Percentiles rank a stretch among this genome's conserved stretches.
phyloP scores from a whole-genome alignment of 129 eudicot genomes.

The Escallonia rubra region DNA sequence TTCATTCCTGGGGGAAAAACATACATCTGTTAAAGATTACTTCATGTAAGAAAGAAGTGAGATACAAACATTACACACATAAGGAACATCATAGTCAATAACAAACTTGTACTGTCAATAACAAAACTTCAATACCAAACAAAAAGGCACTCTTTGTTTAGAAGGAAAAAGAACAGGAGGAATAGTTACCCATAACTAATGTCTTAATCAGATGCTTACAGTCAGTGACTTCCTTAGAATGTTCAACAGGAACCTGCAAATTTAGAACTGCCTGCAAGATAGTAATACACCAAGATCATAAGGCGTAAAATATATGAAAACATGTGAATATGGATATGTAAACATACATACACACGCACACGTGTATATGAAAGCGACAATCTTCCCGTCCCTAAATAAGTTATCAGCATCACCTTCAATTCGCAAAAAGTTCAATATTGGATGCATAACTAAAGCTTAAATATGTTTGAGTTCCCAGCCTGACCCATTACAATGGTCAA shows the following conservation, averaged over 20 bases:
- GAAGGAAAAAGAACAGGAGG: constrained; percentile 17
- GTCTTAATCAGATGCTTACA: constrained; percentile 93
- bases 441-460: neutral
- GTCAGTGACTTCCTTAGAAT: constrained; percentile 89
- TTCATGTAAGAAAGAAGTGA: neutral
- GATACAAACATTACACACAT: neutral
- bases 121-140: neutral
- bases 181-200: constrained; percentile 76
- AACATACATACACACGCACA: neutral
- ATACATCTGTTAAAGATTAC: neutral
- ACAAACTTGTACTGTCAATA: neutral
- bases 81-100: constrained; percentile 8
- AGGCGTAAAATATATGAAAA: neutral
- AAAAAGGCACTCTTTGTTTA: neutral
- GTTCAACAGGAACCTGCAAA: constrained; percentile 82
- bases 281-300: neutral
- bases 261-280: constrained; percentile 80
- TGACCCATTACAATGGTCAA: too few relatives aligned
- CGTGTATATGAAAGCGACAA: too few relatives aligned
- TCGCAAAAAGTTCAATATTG: neutral
- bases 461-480: neutral
- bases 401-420: neutral
- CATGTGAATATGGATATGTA: neutral
- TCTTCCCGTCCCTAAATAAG: neutral
- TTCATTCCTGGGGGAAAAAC: constrained; percentile 71